Conservation (phyloP, 331 rosid species). For the Stylosanthes scabra region DNA sequence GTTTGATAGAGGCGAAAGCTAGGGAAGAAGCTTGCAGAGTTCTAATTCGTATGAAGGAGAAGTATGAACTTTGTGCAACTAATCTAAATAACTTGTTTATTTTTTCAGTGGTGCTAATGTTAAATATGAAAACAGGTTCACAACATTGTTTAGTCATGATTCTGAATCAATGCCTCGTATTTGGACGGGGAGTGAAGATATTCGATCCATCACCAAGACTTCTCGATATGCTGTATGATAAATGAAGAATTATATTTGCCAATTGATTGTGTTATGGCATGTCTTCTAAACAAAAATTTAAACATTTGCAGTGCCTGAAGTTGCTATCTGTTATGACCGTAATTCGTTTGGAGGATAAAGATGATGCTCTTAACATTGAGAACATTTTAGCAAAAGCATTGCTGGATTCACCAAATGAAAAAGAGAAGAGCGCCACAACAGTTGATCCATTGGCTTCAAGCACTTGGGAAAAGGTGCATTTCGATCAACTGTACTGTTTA, state of each 20-base stretch:
- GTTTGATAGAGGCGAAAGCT: slow-evolving; percentile 79
- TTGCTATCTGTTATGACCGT: slow-evolving; percentile 85
- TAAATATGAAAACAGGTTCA: slow-evolving; percentile 64
- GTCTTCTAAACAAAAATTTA: slow-evolving; percentile 27
- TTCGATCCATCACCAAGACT: slow-evolving; percentile 81
- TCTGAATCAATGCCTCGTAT: slow-evolving; percentile 95
- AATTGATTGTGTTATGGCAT: slow-evolving; percentile 21
- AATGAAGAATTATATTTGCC: slow-evolving; percentile 31
- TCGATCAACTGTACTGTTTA: slow-evolving; percentile 11
- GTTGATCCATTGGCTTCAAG: slow-evolving; percentile 89
- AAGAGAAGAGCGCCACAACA: slow-evolving; percentile 56
- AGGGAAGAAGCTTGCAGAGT: slow-evolving; percentile 93
- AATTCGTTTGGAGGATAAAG: slow-evolving; percentile 67
- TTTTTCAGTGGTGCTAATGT: slow-evolving; percentile 40
- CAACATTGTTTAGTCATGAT: slow-evolving; percentile 81
- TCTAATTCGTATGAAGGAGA: slow-evolving; percentile 86
- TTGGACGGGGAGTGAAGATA: slow-evolving; percentile 91
- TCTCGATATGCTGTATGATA: slow-evolving; percentile 79
- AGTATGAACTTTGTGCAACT: slow-evolving; percentile 52
- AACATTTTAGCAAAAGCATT: slow-evolving; percentile 60
- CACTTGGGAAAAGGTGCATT: slow-evolving; percentile 80
- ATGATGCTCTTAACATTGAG: slow-evolving; percentile 62
- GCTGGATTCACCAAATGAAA: slow-evolving; percentile 55
- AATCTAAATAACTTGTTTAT: slow-evolving; percentile 9
- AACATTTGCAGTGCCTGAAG: slow-evolving; percentile 78